Evolutionary conservation across 768 basidiomycete species (phyloP), one percentile per base, ranked within the genome.

Genomic region (Gloeophyllum trabeum): DNA sequence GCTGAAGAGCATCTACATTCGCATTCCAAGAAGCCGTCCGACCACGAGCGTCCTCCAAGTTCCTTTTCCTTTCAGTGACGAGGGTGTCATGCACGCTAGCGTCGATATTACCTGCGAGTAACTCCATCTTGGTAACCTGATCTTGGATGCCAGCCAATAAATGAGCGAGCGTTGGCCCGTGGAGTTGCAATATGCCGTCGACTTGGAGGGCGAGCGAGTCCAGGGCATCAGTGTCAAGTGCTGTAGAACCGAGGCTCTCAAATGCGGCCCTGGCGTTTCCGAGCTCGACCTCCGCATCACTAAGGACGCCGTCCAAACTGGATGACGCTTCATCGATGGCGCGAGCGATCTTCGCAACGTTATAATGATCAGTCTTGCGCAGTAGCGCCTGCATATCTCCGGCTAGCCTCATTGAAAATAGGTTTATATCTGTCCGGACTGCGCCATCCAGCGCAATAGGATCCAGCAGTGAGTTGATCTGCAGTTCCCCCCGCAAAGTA

Each of bases 381-480:
- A 66, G 56, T 24, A 88, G 56, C 6, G 53, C 55, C 41, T 77
- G 73, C 25, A 77, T 44, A 22, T 61, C 65, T n/a, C 75, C 76
- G 3, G 65, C 65, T 13, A 88, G 67, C 44, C 71, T 63, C 62
- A 88, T 75, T 39, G 76, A 62, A 50, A 75, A 76, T n/a, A 73
- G 59, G 55, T 90, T 87, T 35, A 72, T 71, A 54, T 86, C 79
- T 10, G 70, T 55, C 23, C 87, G 79, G 44, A 88, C 79, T 42
- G 65, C 62, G 32, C 73, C 70, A 53, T 93, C 81, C 26, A 91
- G 61, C 30, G 62, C 59, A 26, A 66, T 48, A 24, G 77, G 61
- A 43, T 82, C 75, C 52, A 86, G 69, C n/a, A n/a, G n/a, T n/a
- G n/a, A n/a, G n/a, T n/a, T n/a, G n/a, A n/a, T n/a, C 2, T 78